A percentile compares a stretch with the other conserved stretches of the same genome.
Conservation (phyloP, 2,329 filamentous ascomycete genomes). For the Colletotrichum lentis region DNA sequence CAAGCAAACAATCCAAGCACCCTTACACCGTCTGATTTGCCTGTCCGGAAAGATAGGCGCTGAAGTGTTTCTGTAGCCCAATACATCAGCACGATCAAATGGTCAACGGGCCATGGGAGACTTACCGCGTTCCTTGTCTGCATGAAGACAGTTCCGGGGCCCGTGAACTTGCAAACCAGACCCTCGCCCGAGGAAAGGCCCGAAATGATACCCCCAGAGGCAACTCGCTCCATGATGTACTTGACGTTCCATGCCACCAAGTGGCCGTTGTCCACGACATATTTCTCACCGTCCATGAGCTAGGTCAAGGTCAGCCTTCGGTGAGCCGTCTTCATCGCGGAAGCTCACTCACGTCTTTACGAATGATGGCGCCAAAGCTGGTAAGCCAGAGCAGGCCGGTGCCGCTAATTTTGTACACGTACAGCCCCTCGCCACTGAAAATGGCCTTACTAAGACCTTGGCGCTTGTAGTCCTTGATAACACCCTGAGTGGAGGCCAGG, state of each 20-base stretch:
- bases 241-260: slow-evolving; percentile 97
- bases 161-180: slow-evolving; percentile 92
- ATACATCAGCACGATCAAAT: not conserved
- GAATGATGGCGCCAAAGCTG: slow-evolving; percentile 92
- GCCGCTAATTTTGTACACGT: slow-evolving; percentile 86
- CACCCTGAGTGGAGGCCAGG: slow-evolving; percentile 84
- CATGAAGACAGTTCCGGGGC: slow-evolving; percentile 88
- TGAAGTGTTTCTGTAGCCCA: slow-evolving; percentile 57
- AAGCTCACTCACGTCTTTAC: slow-evolving; percentile 78
- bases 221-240: slow-evolving; percentile 88
- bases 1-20: no score
- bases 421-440: slow-evolving; percentile 92
- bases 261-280: slow-evolving; percentile 92
- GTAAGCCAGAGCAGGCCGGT: slow-evolving; percentile 86
- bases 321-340: not conserved
- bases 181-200: slow-evolving; percentile 83
- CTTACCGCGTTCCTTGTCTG: slow-evolving; percentile 87
- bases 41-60: slow-evolving; percentile 61
- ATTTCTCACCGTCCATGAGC: slow-evolving; percentile 77
- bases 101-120: slow-evolving; percentile 30
- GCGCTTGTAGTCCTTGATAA: slow-evolving; percentile 85
- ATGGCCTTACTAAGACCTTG: slow-evolving; percentile 89
- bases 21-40: slow-evolving; percentile 45
- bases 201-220: slow-evolving; percentile 93
- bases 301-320: slow-evolving; percentile 39